Conservation (phyloP, 23 red algal genomes). For the Porphyridium purpureum region DNA sequence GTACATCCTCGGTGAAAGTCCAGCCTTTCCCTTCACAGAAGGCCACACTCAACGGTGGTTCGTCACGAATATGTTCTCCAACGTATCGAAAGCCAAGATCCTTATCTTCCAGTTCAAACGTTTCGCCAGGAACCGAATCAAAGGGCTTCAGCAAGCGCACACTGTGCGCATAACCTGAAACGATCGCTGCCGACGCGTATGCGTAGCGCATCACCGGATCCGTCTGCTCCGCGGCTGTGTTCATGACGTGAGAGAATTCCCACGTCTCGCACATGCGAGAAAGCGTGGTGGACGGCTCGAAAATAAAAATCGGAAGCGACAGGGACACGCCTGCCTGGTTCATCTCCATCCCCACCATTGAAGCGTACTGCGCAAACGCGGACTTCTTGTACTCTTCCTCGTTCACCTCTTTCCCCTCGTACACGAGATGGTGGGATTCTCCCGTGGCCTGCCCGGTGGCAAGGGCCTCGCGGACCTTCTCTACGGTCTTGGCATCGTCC, state of each 20-base stretch:
- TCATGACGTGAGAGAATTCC: constrained; percentile 41
- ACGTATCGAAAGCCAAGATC: constrained; percentile 38
- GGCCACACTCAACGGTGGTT: constrained; percentile 60
- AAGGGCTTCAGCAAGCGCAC: constrained; percentile 86
- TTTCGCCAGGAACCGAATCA: constrained; percentile 76
- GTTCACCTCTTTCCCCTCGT: too few species aligned
- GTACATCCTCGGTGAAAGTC: constrained; percentile 30
- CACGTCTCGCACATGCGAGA: constrained; percentile 68
- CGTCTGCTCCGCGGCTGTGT: constrained; percentile 30
- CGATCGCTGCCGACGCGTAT: constrained; percentile 43
- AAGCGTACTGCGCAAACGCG: too few species aligned
- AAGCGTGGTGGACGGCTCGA: constrained; percentile 71
- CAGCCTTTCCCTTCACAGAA: constrained; percentile 40
- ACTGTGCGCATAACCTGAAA: constrained; percentile 58
- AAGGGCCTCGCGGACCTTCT: too few species aligned
- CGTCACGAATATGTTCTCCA: constrained; percentile 75
- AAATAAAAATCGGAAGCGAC: constrained; percentile 60
- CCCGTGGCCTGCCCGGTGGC: too few species aligned
- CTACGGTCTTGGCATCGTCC: too few species aligned
- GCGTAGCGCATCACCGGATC: constrained; percentile 48
- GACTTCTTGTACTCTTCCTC: too few species aligned
- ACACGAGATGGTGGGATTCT: too few species aligned
- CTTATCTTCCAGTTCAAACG: too few species aligned
- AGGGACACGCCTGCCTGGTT: too few species aligned
- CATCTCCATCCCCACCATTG: too few species aligned